phyloP scores from a whole-genome alignment of 2,329 filamentous ascomycete genomes.

The Dryadomyces quercivorus region DNA sequence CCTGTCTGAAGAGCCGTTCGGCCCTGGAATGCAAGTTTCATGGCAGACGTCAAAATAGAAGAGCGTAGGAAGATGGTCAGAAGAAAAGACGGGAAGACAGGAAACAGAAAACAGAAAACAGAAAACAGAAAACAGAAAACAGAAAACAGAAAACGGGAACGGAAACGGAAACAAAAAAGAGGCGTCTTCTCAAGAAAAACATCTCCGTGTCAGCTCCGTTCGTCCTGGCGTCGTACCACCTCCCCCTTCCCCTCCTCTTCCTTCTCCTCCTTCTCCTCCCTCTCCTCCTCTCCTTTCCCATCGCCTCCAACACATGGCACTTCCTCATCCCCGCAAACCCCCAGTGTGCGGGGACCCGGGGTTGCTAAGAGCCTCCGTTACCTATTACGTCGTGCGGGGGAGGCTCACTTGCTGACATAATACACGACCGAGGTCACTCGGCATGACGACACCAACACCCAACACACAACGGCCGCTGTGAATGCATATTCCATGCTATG shows the following conservation, averaged over 20 bases:
- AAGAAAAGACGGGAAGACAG: too few relatives aligned
- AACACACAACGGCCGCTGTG: not conserved
- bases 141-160: too few relatives aligned
- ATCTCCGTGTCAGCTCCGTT: not conserved
- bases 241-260: not conserved
- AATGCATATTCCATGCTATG: not conserved
- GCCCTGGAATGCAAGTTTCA: not conserved
- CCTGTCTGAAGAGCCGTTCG: not conserved
- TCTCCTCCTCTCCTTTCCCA: too few relatives aligned
- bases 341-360: not conserved
- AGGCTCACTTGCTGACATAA: not conserved
- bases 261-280: not conserved
- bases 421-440: not conserved
- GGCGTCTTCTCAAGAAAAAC: too few relatives aligned
- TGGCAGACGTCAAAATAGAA: not conserved
- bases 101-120: too few relatives aligned
- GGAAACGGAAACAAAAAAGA: not conserved
- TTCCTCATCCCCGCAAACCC: not conserved
- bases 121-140: too few relatives aligned
- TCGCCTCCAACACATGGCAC: not conserved
- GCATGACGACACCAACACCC: too few relatives aligned
- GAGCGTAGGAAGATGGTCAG: too few relatives aligned
- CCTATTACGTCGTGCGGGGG: not conserved
- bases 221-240: not conserved
- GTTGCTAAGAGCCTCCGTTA: not conserved